A percentile compares a stretch with the other conserved stretches of the same genome.
These are phyloP conservation scores for Aspergillus conjunctus DNA, from an alignment of 495 filamentous ascomycete species.

Conservation along the genomic window DNA sequence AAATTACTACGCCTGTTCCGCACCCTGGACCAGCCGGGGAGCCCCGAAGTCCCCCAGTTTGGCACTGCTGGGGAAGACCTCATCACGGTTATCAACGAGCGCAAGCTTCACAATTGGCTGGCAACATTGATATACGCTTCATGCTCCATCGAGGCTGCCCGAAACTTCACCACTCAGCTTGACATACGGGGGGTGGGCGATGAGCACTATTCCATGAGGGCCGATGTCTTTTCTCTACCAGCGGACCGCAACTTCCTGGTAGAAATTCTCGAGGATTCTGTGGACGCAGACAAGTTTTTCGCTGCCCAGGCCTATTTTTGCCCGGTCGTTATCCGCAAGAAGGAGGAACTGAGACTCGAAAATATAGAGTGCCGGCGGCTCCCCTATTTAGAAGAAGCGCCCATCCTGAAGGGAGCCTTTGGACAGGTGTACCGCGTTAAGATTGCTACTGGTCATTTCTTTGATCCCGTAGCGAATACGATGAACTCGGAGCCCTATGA, in stretches of 20 bases:
- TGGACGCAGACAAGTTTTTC: conserved; percentile 2
- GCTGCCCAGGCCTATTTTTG: conserved; percentile 9
- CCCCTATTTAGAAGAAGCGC: conserved; percentile 7
- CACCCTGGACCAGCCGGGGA: background rate
- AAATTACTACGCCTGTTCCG: conserved; percentile 5
- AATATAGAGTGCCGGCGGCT: background rate
- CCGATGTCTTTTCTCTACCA: background rate
- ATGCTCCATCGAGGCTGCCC: background rate
- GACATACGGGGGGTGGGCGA: no score
- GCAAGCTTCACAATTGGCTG: conserved; percentile 2
- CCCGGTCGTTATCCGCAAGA: background rate
- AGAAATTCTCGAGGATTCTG: background rate
- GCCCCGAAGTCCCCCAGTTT: background rate
- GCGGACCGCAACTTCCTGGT: background rate
- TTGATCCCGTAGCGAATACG: background rate
- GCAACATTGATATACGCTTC: background rate
- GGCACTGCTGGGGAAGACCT: background rate
- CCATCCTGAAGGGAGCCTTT: background rate
- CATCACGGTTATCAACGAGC: background rate
- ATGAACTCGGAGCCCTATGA: background rate
- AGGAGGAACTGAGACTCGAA: background rate
- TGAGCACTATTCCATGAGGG: no score
- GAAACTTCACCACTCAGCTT: background rate
- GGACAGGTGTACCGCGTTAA: background rate
- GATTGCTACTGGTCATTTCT: conserved; percentile 1